phyloP scores from a whole-genome alignment of 108 stramenopile species.

The Fragilaria crotonensis region DNA sequence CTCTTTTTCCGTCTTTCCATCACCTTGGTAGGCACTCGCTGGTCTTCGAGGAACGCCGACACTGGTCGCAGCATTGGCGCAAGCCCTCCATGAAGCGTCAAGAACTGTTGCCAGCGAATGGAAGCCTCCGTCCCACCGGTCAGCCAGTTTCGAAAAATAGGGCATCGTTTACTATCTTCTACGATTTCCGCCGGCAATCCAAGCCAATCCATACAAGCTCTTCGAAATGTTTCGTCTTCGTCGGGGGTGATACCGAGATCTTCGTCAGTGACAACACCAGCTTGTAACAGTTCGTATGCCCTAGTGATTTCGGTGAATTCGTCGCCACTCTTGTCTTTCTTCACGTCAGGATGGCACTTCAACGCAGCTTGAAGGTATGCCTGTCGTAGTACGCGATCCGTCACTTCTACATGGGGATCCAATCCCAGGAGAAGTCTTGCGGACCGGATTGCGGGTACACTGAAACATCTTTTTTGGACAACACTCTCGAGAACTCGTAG shows the following conservation, averaged over 20 bases:
- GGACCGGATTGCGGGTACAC: background rate
- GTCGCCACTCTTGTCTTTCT: conserved; percentile 6
- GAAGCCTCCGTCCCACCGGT: conserved; percentile 70
- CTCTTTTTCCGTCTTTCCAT: background rate
- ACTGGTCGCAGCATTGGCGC: conserved; percentile 41
- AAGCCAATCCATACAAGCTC: conserved; percentile 45
- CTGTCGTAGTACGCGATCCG: conserved; percentile 22
- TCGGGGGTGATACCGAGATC: conserved; percentile 18
- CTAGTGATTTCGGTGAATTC: conserved; percentile 6
- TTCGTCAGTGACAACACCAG: conserved; percentile 6
- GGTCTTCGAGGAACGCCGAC: background rate
- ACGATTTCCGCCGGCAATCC: conserved; percentile 72
- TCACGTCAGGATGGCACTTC: conserved; percentile 62
- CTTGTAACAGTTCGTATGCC: background rate
- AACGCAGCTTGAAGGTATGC: conserved; percentile 74
- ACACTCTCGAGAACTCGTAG: no score
- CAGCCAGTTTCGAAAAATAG: conserved; percentile 75
- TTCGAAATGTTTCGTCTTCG: conserved; percentile 64
- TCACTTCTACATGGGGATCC: background rate
- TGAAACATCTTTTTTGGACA: background rate
- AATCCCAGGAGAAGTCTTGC: background rate
- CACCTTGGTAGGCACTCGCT: background rate
- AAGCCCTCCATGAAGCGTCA: conserved; percentile 60
- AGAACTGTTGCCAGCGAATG: conserved; percentile 62
- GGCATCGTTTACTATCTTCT: conserved; percentile 76